Evolutionary conservation across 129 eudicot genomes (phyloP).

Genomic region (Artemisia argyi): DNA sequence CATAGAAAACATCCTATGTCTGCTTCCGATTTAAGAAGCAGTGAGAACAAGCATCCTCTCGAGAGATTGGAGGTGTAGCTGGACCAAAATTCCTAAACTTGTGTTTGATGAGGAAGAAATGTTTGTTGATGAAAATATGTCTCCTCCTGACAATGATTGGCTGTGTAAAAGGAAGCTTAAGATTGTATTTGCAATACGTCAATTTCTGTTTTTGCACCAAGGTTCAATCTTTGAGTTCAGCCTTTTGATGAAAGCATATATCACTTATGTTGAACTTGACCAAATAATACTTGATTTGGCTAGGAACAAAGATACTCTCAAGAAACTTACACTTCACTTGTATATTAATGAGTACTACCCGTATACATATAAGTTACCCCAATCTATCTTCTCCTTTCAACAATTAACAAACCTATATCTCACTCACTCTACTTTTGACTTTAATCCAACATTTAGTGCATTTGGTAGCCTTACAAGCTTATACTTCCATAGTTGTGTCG

Average conservation of each 20-base stretch:
- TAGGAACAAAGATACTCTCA: background rate
- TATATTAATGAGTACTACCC: too few relatives aligned
- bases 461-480: slow-evolving; percentile 8
- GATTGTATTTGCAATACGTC: background rate
- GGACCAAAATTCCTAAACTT: background rate
- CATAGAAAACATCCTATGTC: too few relatives aligned
- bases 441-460: background rate
- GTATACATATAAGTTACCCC: background rate
- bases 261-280: background rate
- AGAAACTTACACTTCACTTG: background rate
- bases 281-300: background rate
- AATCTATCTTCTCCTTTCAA: background rate
- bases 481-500: background rate
- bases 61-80: too few relatives aligned
- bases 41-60: too few relatives aligned
- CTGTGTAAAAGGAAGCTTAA: background rate
- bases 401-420: background rate
- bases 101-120: background rate
- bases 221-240: background rate
- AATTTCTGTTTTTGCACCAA: slow-evolving; percentile 2
- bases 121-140: too few relatives aligned
- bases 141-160: too few relatives aligned
- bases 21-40: too few relatives aligned
- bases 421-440: background rate
- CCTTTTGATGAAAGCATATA: background rate